These are phyloP conservation scores for Paramecium bursaria DNA, from an alignment of 73 alveolate genomes.

Conservation along the genomic window DNA sequence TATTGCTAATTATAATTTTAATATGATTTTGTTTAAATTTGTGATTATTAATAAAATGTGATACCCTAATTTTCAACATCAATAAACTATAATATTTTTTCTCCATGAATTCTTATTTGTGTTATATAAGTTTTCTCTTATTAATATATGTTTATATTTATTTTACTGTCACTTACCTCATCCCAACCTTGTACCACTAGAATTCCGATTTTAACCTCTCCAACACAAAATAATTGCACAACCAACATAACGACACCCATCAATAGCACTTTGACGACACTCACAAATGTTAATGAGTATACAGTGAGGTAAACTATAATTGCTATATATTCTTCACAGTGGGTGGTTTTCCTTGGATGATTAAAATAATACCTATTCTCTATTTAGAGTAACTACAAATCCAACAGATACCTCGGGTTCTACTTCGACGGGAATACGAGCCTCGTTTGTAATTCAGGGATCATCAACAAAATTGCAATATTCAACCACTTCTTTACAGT, in stretches of 20 bases:
- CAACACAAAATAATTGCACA: not conserved
- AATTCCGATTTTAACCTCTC: not conserved
- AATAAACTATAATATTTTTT: too few species aligned
- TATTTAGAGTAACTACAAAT: too few species aligned
- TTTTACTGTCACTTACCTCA: not conserved
- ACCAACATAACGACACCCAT: not conserved
- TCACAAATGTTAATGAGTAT: slow-evolving; percentile 11
- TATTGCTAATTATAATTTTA: too few species aligned
- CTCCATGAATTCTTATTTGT: too few species aligned
- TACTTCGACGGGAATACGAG: not conserved
- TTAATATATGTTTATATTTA: too few species aligned
- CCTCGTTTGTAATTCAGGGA: not conserved
- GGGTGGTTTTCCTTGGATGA: slow-evolving; percentile 47
- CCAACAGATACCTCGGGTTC: too few species aligned
- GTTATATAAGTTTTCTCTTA: too few species aligned
- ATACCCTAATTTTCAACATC: too few species aligned
- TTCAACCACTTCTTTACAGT: not conserved
- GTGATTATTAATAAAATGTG: too few species aligned
- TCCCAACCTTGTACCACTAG: slow-evolving; percentile 40
- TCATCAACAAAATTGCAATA: not conserved
- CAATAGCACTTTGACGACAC: not conserved
- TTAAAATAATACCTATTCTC: not conserved
- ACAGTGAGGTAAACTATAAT: slow-evolving; percentile 46
- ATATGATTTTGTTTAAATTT: too few species aligned
- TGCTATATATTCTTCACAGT: not conserved